Evolutionary conservation across 257 asterid species (phyloP), one percentile per base, ranked within the genome.

Genomic region (Solanum clarkiae): DNA sequence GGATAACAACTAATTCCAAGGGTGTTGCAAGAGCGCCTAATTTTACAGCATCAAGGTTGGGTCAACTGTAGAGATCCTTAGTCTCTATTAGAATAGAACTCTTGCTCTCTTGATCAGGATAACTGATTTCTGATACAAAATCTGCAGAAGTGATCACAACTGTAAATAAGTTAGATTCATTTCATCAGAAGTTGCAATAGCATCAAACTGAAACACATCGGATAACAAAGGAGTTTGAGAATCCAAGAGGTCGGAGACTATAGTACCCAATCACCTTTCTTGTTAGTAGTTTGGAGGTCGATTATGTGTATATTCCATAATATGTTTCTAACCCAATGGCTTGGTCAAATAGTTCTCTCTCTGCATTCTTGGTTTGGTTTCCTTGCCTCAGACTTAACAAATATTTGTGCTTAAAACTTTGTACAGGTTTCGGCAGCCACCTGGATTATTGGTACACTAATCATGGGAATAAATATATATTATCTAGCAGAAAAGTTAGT

Each of bases 391-490:
- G 82, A 15, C 82, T 75, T 2, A 51, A 49, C 81, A 75, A 1
- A 1, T 22, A 24, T 75, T 75, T 75, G 45, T 3, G 45, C 24
- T 15, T 49, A 1, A 75, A 14, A 75, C 82, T 44, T 40, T 22
- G 13, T 81, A 65, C 94, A 96, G 99, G 86, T 95, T 57, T 89
- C 99, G 22, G 90, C 93, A 26, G 84, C 86, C 14, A 95, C 98
- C 84, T 96, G 99, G 99, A 45, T 95, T 69, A 94, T 96, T 24
- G 90, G 98, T 65, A 90, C 94, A 60, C 87, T 96, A 10, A 95
- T 96, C 66, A 96, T 95, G 91, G 97, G 94, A 87, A 96, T 96
- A 83, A 96, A 96, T 71, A 86, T 94, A 84, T 93, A 91, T 88
- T 96, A 96, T 86, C 84, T 96, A 57, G 99, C 85, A 0, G 95